phyloP scores from a whole-genome alignment of 176 grass and related monocot species.

The Paspalum notatum region DNA sequence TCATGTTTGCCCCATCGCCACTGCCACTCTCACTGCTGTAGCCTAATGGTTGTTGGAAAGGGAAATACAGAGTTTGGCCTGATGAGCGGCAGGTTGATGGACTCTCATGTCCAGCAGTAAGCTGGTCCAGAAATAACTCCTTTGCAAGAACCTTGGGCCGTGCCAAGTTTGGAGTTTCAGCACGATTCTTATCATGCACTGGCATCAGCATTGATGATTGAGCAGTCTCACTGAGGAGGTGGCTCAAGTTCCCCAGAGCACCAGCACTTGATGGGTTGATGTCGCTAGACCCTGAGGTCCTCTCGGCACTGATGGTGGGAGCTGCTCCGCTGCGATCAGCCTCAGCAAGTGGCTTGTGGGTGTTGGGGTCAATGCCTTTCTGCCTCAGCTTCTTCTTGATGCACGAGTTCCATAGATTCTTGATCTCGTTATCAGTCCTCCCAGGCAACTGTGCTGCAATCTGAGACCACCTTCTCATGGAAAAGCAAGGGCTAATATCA shows the following conservation, averaged over 20 bases:
- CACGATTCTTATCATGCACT: slow-evolving; percentile 40
- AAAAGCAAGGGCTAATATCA: slow-evolving; percentile 33
- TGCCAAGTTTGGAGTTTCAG: slow-evolving; percentile 50
- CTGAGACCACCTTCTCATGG: slow-evolving; percentile 66
- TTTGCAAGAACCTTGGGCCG: slow-evolving; percentile 53
- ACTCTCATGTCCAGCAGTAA: slow-evolving; percentile 50
- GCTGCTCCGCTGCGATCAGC: slow-evolving; percentile 43
- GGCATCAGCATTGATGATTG: slow-evolving; percentile 58
- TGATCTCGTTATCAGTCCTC: slow-evolving; percentile 82
- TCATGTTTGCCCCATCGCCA: slow-evolving; percentile 39
- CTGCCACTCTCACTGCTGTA: slow-evolving; percentile 49
- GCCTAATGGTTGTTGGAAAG: slow-evolving; percentile 56
- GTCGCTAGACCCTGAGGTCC: slow-evolving; percentile 62
- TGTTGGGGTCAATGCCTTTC: slow-evolving; percentile 79
- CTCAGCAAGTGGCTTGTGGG: slow-evolving; percentile 67
- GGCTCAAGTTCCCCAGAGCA: slow-evolving; percentile 48
- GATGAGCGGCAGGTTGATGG: slow-evolving; percentile 55
- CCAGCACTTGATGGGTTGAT: slow-evolving; percentile 50
- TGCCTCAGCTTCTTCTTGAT: slow-evolving; percentile 81
- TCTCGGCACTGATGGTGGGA: slow-evolving; percentile 51
- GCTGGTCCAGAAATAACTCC: slow-evolving; percentile 58
- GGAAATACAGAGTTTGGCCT: slow-evolving; percentile 47
- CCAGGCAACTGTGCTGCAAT: slow-evolving; percentile 77
- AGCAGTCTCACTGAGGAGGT: slow-evolving; percentile 60
- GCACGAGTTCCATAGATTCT: slow-evolving; percentile 79